Conservation (phyloP, 495 filamentous ascomycete genomes). For the Evernia prunastri region DNA sequence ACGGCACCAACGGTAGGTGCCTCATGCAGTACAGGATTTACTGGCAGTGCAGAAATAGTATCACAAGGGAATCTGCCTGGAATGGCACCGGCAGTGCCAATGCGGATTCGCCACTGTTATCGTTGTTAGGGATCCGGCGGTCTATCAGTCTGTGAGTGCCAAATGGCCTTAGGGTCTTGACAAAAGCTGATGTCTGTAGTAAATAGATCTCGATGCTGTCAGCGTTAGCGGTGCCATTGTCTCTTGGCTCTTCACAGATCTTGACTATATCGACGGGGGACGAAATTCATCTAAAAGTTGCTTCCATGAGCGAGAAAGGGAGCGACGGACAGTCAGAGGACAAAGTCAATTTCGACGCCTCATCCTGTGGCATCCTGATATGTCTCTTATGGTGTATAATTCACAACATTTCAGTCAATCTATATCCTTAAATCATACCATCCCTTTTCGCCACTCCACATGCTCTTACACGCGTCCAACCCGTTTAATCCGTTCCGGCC, state of each 20-base stretch:
- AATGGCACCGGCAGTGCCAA: constrained; percentile 15
- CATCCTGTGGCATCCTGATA: too few relatives aligned
- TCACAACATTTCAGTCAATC: neutral
- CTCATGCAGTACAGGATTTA: constrained; percentile 9
- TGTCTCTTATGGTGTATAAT: neutral
- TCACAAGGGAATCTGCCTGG: constrained; percentile 15
- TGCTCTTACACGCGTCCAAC: neutral
- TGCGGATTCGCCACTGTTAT: constrained; percentile 6
- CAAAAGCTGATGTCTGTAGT: too few relatives aligned
- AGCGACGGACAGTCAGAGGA: too few relatives aligned
- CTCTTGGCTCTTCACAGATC: too few relatives aligned
- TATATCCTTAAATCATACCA: neutral
- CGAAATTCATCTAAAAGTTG: too few relatives aligned
- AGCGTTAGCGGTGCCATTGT: too few relatives aligned
- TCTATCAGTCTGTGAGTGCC: constrained; percentile 7
- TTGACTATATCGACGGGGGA: too few relatives aligned
- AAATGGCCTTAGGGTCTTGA: too few relatives aligned
- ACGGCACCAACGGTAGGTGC: neutral
- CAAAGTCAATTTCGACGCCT: too few relatives aligned
- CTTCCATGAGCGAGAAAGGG: too few relatives aligned
- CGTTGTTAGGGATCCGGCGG: neutral
- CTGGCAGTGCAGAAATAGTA: constrained; percentile 11
- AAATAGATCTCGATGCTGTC: too few relatives aligned
- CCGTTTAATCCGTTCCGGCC: constrained; percentile 5
- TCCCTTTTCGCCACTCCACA: neutral